Conservation (phyloP, 352 stramenopile genomes). For the Phytophthora parvispora region DNA sequence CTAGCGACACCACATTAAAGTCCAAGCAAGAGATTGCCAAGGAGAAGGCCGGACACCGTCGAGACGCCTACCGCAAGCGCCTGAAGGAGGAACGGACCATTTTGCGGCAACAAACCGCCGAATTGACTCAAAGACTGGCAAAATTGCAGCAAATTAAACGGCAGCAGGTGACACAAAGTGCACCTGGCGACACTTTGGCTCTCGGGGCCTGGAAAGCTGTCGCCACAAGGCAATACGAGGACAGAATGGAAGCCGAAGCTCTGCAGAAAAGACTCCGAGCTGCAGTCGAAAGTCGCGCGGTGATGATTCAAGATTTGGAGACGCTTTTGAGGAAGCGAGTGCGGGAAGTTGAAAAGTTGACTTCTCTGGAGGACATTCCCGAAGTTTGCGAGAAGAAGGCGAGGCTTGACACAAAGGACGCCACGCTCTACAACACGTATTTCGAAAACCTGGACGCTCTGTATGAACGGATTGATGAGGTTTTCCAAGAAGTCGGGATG, state of each 20-base stretch:
- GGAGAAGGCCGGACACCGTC: constrained; percentile 24
- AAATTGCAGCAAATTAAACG: constrained; percentile 23
- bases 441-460: constrained; percentile 31
- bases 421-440: constrained; percentile 33
- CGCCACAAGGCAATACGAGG: constrained; percentile 32
- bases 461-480: constrained; percentile 16
- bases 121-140: constrained; percentile 18
- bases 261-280: constrained; percentile 12
- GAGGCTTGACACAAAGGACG: constrained; percentile 15
- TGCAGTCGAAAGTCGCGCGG: constrained; percentile 21
- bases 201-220: constrained; percentile 26
- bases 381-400: constrained; percentile 25
- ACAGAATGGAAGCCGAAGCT: constrained; percentile 25
- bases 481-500: constrained; percentile 19
- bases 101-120: constrained; percentile 19
- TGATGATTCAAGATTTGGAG: constrained; percentile 37
- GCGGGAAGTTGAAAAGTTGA: constrained; percentile 14
- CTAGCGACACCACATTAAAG: not conserved
- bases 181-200: constrained; percentile 7
- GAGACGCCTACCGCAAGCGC: constrained; percentile 38
- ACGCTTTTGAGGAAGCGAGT: constrained; percentile 19
- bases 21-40: constrained; percentile 10
- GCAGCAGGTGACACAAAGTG: constrained; percentile 6
- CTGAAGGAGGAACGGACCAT: constrained; percentile 40
- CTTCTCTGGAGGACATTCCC: not conserved